These are phyloP conservation scores for Oenanthe javanica DNA, from an alignment of 140 eudicot genomes.

Conservation along the genomic window DNA sequence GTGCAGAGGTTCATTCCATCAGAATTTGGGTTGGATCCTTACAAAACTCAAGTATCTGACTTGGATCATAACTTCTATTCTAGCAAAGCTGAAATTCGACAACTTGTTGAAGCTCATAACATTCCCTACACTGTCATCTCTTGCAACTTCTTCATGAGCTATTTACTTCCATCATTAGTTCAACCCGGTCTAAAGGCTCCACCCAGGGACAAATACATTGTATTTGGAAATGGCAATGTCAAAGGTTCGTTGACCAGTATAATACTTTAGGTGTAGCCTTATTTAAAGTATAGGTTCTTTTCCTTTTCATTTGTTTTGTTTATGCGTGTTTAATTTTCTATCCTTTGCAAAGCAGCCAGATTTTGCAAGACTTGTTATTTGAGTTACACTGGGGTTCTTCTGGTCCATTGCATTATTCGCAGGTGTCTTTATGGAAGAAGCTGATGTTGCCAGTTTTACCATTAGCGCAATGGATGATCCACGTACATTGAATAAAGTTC, in stretches of 20 bases:
- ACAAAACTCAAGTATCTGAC: too few species aligned
- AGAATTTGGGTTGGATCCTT: constrained; percentile 45
- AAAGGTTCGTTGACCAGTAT: constrained; percentile 41
- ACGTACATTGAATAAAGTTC: constrained; percentile 51
- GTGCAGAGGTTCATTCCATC: constrained; percentile 84
- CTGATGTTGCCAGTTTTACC: constrained; percentile 78
- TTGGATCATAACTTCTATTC: too few species aligned
- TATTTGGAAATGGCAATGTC: constrained; percentile 44
- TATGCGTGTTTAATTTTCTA: not conserved
- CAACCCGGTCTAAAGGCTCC: too few species aligned
- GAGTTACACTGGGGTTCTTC: not conserved
- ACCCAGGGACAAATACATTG: too few species aligned
- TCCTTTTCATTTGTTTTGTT: not conserved
- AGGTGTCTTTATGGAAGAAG: constrained; percentile 75
- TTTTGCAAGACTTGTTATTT: not conserved
- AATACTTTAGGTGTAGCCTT: not conserved
- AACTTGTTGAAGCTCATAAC: too few species aligned
- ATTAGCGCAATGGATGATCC: constrained; percentile 80
- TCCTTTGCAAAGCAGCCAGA: not conserved
- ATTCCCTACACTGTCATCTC: too few species aligned
- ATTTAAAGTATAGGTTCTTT: not conserved
- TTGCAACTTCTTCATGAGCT: too few species aligned
- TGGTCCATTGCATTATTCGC: constrained; percentile 3
- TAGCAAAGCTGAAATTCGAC: too few species aligned
- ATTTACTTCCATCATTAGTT: too few species aligned